Percentiles rank a stretch among this genome's conserved stretches.
Conservation (phyloP, 345 rosid genomes). For the Pistacia vera region DNA sequence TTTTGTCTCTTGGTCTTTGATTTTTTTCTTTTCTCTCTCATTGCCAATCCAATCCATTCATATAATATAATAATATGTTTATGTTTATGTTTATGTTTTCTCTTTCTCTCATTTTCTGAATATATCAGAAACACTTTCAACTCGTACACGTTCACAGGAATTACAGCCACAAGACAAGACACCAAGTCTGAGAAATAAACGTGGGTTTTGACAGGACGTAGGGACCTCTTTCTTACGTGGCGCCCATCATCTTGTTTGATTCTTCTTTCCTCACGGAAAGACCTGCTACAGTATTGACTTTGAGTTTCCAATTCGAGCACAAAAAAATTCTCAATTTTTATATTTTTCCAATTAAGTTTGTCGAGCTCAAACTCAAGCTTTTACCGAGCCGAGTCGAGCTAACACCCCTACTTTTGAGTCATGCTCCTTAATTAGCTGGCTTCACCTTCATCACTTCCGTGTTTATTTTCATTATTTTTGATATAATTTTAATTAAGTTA, state of each 20-base stretch:
- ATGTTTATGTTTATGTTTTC: too few species aligned
- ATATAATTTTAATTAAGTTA: too few species aligned
- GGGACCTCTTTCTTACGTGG: conserved; percentile 5
- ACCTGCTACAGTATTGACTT: too few species aligned
- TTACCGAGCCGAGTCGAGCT: too few species aligned
- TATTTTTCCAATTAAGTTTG: too few species aligned
- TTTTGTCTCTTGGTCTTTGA: conserved; percentile 42
- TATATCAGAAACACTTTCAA: conserved; percentile 12
- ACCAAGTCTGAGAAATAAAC: conserved; percentile 16
- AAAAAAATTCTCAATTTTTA: too few species aligned
- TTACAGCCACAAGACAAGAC: conserved; percentile 7
- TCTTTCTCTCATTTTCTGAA: background rate
- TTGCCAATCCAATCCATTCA: too few species aligned
- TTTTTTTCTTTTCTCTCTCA: background rate
- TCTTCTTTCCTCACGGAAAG: background rate
- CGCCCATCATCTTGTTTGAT: background rate
- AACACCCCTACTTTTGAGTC: too few species aligned
- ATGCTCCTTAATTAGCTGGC: background rate
- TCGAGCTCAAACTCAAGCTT: too few species aligned
- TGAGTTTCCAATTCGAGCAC: too few species aligned
- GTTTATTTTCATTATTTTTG: too few species aligned
- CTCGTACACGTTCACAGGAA: conserved; percentile 11
- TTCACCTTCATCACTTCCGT: background rate
- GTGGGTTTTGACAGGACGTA: conserved; percentile 15
- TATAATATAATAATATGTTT: too few species aligned